Conservation (phyloP, 2,329 filamentous ascomycete species). For the Setomelanomma holmii region DNA sequence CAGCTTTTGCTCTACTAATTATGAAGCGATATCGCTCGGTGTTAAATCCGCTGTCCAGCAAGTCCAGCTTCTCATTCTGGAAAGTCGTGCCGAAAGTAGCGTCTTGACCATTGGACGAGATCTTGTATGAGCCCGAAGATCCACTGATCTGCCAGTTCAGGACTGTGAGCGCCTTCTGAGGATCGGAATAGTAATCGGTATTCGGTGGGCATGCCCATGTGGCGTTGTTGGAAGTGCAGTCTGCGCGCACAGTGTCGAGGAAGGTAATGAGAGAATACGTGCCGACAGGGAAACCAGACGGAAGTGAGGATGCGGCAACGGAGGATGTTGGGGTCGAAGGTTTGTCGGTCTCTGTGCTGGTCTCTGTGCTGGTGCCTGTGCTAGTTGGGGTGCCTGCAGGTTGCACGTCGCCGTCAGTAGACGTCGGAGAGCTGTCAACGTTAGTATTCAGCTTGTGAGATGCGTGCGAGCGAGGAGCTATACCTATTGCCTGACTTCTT, state of each 20-base stretch:
- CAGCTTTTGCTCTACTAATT: slow-evolving; percentile 60
- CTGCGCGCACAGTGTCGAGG: slow-evolving; percentile 60
- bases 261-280: slow-evolving; percentile 68
- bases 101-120: slow-evolving; percentile 60
- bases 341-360: slow-evolving; percentile 10
- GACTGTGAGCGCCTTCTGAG: slow-evolving; percentile 54
- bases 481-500: slow-evolving; percentile 41
- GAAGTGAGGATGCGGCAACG: slow-evolving; percentile 21
- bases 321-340: slow-evolving; percentile 23
- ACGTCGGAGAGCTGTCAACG: slow-evolving; percentile 6
- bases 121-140: slow-evolving; percentile 52
- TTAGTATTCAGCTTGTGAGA: slow-evolving; percentile 2
- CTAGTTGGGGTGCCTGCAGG: slow-evolving; percentile 6
- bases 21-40: slow-evolving; percentile 67
- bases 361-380: slow-evolving; percentile 5
- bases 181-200: slow-evolving; percentile 55
- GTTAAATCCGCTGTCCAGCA: slow-evolving; percentile 56
- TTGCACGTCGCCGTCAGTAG: slow-evolving; percentile 5
- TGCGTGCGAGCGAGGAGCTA: neutral
- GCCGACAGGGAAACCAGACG: slow-evolving; percentile 64
- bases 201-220: slow-evolving; percentile 71
- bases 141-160: slow-evolving; percentile 69
- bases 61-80: slow-evolving; percentile 57
- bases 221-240: slow-evolving; percentile 64
- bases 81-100: slow-evolving; percentile 67